phyloP scores from a whole-genome alignment of 2,329 filamentous ascomycete genomes.

The Claviceps maximensis region DNA sequence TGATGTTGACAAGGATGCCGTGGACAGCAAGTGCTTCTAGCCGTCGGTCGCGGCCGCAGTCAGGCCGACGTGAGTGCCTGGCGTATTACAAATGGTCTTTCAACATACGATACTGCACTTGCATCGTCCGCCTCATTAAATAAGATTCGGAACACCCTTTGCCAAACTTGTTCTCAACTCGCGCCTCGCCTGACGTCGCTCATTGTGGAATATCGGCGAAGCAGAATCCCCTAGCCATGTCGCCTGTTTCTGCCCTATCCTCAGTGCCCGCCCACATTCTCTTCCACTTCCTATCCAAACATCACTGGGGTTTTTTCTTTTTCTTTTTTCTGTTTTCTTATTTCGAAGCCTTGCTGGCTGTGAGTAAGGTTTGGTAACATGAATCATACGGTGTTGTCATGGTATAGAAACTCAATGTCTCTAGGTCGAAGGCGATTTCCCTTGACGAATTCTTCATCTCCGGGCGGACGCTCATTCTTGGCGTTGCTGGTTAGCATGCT shows the following conservation, averaged over 20 bases:
- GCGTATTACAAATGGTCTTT: background rate
- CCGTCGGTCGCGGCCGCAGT: background rate
- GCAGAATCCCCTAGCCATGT: background rate
- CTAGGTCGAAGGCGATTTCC: constrained; percentile 66
- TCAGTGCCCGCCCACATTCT: background rate
- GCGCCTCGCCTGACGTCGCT: background rate
- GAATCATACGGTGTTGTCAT: constrained; percentile 68
- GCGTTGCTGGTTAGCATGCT: constrained; percentile 96
- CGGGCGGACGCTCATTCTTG: constrained; percentile 79
- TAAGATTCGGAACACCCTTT: background rate
- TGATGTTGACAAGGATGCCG: background rate
- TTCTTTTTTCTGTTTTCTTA: too few relatives aligned
- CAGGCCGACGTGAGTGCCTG: background rate
- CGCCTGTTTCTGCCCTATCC: background rate
- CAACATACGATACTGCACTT: background rate
- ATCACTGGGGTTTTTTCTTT: too few relatives aligned
- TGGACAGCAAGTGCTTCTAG: background rate
- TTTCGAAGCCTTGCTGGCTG: background rate
- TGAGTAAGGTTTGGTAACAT: background rate
- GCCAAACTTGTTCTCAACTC: background rate
- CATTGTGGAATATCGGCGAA: background rate
- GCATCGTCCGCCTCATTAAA: background rate
- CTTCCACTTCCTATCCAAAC: background rate
- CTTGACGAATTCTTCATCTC: constrained; percentile 79
- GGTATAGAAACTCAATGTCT: constrained; percentile 89